These are phyloP conservation scores for Magnolia officinalis DNA, from an alignment of 164 flowering plant genomes.

Conservation along the genomic window DNA sequence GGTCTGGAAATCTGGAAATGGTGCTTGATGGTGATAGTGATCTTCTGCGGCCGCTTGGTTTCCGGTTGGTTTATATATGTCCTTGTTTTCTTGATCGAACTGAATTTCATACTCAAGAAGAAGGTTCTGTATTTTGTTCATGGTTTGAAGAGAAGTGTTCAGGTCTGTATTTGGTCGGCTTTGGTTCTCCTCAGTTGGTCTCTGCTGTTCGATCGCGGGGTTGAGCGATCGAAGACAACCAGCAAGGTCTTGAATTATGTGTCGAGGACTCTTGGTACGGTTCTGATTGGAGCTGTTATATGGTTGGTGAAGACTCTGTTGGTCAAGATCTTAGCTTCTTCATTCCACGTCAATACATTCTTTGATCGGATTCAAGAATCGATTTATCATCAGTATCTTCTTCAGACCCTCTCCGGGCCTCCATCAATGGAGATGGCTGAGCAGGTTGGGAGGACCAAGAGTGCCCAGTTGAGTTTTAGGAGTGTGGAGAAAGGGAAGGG, in stretches of 20 bases:
- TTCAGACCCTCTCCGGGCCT: constrained; percentile 66
- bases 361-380: constrained; percentile 89
- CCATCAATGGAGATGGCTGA: constrained; percentile 54
- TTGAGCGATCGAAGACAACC: constrained; percentile 30
- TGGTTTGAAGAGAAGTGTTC: constrained; percentile 62
- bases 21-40: constrained; percentile 59
- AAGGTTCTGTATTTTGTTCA: constrained; percentile 75
- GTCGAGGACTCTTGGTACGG: constrained; percentile 46
- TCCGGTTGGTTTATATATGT: constrained; percentile 54
- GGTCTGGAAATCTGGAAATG: constrained; percentile 73
- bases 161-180: constrained; percentile 56
- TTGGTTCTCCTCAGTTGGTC: constrained; percentile 67
- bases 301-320: constrained; percentile 71
- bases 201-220: constrained; percentile 51
- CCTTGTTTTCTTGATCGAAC: constrained; percentile 63
- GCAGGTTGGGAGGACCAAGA: constrained; percentile 18
- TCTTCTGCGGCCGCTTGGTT: constrained; percentile 61
- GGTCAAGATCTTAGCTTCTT: constrained; percentile 61
- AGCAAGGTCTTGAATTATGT: constrained; percentile 37
- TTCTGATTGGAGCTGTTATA: constrained; percentile 52
- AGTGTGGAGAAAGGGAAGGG: constrained; percentile 29
- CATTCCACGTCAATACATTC: constrained; percentile 64
- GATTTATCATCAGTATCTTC: constrained; percentile 67
- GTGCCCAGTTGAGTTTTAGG: constrained; percentile 51
- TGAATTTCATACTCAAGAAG: constrained; percentile 58